Conservation (phyloP, 2,329 filamentous ascomycete genomes). For the Biscogniauxia sp. region DNA sequence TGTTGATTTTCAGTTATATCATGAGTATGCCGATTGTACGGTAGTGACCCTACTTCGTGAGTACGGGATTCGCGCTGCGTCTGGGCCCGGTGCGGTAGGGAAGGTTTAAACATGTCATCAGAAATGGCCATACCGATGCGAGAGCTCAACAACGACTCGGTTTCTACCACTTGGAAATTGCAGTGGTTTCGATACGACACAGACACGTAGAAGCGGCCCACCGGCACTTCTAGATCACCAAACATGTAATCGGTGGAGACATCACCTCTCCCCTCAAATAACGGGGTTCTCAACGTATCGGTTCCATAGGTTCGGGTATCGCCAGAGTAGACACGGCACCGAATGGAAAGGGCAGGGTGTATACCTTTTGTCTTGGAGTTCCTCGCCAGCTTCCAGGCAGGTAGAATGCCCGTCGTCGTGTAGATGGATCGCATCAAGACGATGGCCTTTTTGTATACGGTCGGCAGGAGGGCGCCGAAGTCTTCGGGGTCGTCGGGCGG, state of each 20-base stretch:
- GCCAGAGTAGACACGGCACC: conserved; percentile 73
- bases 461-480: conserved; percentile 68
- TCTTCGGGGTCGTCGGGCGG: conserved; percentile 48
- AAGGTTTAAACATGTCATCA: conserved; percentile 82
- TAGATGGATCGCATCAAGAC: conserved; percentile 90
- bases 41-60: conserved; percentile 70
- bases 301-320: conserved; percentile 51
- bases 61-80: conserved; percentile 37
- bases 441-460: conserved; percentile 95
- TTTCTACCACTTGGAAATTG: conserved; percentile 87
- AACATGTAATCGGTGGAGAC: conserved; percentile 77
- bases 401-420: conserved; percentile 76
- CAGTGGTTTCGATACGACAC: conserved; percentile 86
- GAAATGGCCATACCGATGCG: conserved; percentile 83
- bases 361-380: conserved; percentile 71
- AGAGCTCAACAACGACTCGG: conserved; percentile 86
- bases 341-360: conserved; percentile 66
- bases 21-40: conserved; percentile 53
- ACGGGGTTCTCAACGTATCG: conserved; percentile 69
- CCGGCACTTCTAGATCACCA: conserved; percentile 80
- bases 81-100: conserved; percentile 57
- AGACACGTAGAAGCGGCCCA: conserved; percentile 76
- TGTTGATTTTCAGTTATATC: conserved; percentile 64
- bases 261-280: conserved; percentile 62
- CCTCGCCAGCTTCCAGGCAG: conserved; percentile 79